Conservation (phyloP, 1,284 basidiomycete genomes). For the Volvariella surrecta region DNA sequence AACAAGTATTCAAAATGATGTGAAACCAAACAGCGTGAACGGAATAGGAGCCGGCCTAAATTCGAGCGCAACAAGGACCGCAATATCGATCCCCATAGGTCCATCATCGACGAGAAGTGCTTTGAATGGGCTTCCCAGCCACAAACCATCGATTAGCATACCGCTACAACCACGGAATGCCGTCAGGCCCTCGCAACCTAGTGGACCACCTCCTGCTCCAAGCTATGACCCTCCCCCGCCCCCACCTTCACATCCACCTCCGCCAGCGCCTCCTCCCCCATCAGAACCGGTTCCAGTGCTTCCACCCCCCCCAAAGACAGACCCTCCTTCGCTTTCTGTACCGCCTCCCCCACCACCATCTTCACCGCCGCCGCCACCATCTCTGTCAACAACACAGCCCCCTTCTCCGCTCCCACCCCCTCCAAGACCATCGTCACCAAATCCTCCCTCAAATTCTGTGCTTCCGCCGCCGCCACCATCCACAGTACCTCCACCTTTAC, state of each 20-base stretch:
- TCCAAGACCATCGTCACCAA: slow-evolving; percentile 16
- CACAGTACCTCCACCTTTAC: slow-evolving; percentile 12
- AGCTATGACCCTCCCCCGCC: slow-evolving; percentile 17
- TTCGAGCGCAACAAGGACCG: slow-evolving; percentile 10
- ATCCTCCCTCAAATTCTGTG: slow-evolving; percentile 13
- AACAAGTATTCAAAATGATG: slow-evolving; percentile 11
- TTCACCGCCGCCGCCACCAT: slow-evolving; percentile 17
- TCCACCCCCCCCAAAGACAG: slow-evolving; percentile 10
- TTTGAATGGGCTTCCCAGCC: slow-evolving; percentile 15
- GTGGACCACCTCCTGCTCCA: slow-evolving; percentile 20
- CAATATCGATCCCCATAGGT: slow-evolving; percentile 19
- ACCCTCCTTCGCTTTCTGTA: slow-evolving; percentile 16
- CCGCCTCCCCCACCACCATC: slow-evolving; percentile 16
- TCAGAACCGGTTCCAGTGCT: slow-evolving; percentile 14
- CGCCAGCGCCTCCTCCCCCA: slow-evolving; percentile 16
- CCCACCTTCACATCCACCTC: slow-evolving; percentile 16
- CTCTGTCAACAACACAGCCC: slow-evolving; percentile 13
- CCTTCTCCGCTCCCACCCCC: slow-evolving; percentile 13
- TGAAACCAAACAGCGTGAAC: slow-evolving; percentile 10
- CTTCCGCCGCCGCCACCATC: slow-evolving; percentile 16
- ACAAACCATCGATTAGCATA: slow-evolving; percentile 20
- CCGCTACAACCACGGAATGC: slow-evolving; percentile 17
- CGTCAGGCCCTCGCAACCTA: slow-evolving; percentile 12
- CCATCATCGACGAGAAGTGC: slow-evolving; percentile 10
- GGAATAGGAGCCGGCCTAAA: slow-evolving; percentile 10